Evolutionary conservation across 2,329 filamentous ascomycete species (phyloP), one percentile per base, ranked within the genome.

Genomic region (Septoria linicola): DNA sequence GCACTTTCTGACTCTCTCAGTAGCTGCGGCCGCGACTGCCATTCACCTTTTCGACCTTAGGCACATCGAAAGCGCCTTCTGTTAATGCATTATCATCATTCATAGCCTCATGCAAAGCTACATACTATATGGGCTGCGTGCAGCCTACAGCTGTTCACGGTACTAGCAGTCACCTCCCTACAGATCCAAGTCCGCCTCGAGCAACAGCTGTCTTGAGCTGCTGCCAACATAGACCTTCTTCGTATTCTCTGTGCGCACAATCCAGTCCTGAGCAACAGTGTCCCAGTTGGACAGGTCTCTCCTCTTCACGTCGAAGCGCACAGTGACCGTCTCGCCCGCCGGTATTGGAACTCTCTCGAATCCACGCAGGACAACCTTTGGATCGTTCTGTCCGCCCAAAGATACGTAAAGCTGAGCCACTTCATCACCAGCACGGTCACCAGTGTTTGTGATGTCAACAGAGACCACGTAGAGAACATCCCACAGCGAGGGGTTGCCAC

Each of bases 401-500:
- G 57, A 48, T 19, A 67, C 66, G 57, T 81, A 81, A 2, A 83
- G 63, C 62, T 84, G 81, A 1, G 76, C 75, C 2, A 84, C 79
- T 17, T 80, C 80, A 25, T 76, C 76, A 19, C 77, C 79, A 0
- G 67, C 58, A 2, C 71, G 67, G 54, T 64, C 59, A 1, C 88
- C 88, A 0, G 76, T 79, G 63, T 93, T 93, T 5, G 72, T 77
- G 2, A 92, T 72, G 0, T 70, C 76, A 4, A 80, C 77, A 2
- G 76, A 72, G 10, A 88, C 71, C 21, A 68, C 67, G 58, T 79
- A 85, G 0, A 83, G 75, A 0, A 75, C 67, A 31, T 87, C 78
- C 75, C 82, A 91, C 0, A 91, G 76, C 3, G 45, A 8, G 1
- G 55, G 49, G 59, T 71, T 76, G 45, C 84, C 74, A 3, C 76